Evolutionary conservation across 2,329 filamentous ascomycete species (phyloP).

Genomic region (Byssoonygena ceratinophila): DNA sequence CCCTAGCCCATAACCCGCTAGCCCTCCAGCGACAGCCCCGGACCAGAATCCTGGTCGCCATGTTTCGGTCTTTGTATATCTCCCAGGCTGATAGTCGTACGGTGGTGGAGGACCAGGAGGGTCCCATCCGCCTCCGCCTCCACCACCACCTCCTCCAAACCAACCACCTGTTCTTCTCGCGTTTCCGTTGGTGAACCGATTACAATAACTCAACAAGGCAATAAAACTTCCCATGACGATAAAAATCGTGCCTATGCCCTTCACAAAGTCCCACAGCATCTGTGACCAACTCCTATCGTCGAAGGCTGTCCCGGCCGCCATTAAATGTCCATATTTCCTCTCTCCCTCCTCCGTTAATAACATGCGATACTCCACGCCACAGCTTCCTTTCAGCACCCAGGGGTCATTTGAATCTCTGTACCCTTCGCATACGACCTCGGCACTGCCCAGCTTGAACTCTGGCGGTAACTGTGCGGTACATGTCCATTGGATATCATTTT

Average conservation of each 20-base stretch:
- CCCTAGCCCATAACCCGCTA: slow-evolving; percentile 35
- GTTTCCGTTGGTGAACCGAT: slow-evolving; percentile 30
- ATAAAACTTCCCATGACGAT: slow-evolving; percentile 24
- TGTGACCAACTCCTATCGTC: slow-evolving; percentile 17
- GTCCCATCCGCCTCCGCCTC: slow-evolving; percentile 17
- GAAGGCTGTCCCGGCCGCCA: slow-evolving; percentile 29
- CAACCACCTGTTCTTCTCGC: slow-evolving; percentile 42
- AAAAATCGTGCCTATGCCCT: slow-evolving; percentile 25
- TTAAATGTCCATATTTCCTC: slow-evolving; percentile 52
- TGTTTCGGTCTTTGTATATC: slow-evolving; percentile 17
- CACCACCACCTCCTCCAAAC: slow-evolving; percentile 17
- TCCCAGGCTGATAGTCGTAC: slow-evolving; percentile 33
- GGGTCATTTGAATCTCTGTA: slow-evolving; percentile 66
- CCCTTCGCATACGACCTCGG: slow-evolving; percentile 87
- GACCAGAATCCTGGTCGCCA: slow-evolving; percentile 42
- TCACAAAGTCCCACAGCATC: slow-evolving; percentile 12
- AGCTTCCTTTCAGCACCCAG: slow-evolving; percentile 83
- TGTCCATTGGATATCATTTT: slow-evolving; percentile 81
- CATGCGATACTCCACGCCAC: slow-evolving; percentile 80
- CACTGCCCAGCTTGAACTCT: slow-evolving; percentile 66
- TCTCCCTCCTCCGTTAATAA: slow-evolving; percentile 68
- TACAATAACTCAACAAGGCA: slow-evolving; percentile 17
- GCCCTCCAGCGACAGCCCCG: slow-evolving; percentile 34
- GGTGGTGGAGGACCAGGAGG: slow-evolving; percentile 27
- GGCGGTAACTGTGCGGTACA: slow-evolving; percentile 57